Base-by-base conservation (phyloP, 192 early-diverging fungal species). In the Backusella psychrophila region DNA sequence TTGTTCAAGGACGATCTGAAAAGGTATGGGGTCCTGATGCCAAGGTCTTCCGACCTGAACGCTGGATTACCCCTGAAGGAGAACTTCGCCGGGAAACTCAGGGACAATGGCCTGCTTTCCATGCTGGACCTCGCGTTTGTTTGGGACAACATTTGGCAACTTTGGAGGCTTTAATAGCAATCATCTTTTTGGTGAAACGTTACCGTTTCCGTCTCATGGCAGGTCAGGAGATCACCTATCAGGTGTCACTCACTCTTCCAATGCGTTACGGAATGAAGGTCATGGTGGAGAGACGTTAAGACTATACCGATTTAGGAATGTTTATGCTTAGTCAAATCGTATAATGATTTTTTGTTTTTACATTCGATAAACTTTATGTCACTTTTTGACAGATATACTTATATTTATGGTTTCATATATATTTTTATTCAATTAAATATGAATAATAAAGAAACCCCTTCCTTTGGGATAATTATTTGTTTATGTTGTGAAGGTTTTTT, bases 21-120 rank as follows among this genome's bases (percentile, higher is more conserved):
- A 70, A 80, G 4, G 81, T 92, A 19, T 94, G 91, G 92, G 92
- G 92, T 6, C 44, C 77, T n/a, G 86, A 93, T 66, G 91, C 91
- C 7, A 79, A 76, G 42, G 71, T 85, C 68, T 94, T 91, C 77
- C 73, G 78, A 31, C 93, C 93, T 23, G 87, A 90, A 70, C 85
- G 92, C 6, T 94, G 92, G 89, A 77, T 93, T 35, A 82, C 83
- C 15, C 76, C 69, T 4, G 67, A 81, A 52, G 78, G 79, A 4
- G 79, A 81, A 46, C 72, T 77, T 21, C 83, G 79, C 39, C 53
- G 65, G 29, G 80, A 83, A n/a, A 75, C 66, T 11, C 80, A 78
- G 38, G 90, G 76, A 72, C 86, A 87, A 74, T 90, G 83, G 72
- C 81, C 87, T 23, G 85, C 81, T 21, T 91, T 91, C 83, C 82